Conservation (phyloP, 768 basidiomycete species). For the Phylloporus rhodoxanthus region DNA sequence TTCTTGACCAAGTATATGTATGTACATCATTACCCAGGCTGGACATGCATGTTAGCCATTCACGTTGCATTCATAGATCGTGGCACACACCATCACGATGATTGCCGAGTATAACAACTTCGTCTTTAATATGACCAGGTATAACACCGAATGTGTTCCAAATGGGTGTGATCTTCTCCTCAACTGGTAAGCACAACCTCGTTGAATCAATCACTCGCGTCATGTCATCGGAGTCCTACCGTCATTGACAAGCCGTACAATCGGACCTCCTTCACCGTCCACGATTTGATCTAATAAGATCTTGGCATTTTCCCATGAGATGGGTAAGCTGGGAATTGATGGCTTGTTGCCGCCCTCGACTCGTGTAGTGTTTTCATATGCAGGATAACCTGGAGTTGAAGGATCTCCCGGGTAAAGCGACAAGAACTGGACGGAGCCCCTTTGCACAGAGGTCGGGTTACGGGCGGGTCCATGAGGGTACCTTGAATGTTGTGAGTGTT, state of each 20-base stretch:
- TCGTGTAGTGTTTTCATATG: constrained; percentile 76
- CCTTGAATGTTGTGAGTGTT: constrained; percentile 5
- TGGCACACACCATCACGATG: constrained; percentile 72
- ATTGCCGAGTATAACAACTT: constrained; percentile 81
- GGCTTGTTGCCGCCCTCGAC: constrained; percentile 59
- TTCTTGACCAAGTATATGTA: neutral
- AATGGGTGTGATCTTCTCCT: constrained; percentile 81
- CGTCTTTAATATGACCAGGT: constrained; percentile 78
- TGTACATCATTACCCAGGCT: constrained; percentile 20
- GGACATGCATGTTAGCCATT: constrained; percentile 5
- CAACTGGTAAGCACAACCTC: constrained; percentile 39
- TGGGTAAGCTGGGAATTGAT: constrained; percentile 79
- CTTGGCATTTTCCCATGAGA: constrained; percentile 82
- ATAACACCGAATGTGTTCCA: constrained; percentile 88
- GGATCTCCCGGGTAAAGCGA: constrained; percentile 70
- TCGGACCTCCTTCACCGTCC: constrained; percentile 32
- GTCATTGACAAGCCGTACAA: constrained; percentile 50
- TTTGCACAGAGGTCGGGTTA: constrained; percentile 76
- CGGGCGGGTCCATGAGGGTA: constrained; percentile 80
- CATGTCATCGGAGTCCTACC: constrained; percentile 31
- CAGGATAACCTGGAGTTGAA: constrained; percentile 81
- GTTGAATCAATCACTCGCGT: neutral
- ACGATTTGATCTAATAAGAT: constrained; percentile 50
- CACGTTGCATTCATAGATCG: neutral
- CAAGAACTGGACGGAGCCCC: constrained; percentile 77